Percentiles rank a stretch among this genome's conserved stretches.
These are phyloP conservation scores for Tetrahymena malaccensis DNA, from an alignment of 73 alveolate genomes.

Conservation along the genomic window DNA sequence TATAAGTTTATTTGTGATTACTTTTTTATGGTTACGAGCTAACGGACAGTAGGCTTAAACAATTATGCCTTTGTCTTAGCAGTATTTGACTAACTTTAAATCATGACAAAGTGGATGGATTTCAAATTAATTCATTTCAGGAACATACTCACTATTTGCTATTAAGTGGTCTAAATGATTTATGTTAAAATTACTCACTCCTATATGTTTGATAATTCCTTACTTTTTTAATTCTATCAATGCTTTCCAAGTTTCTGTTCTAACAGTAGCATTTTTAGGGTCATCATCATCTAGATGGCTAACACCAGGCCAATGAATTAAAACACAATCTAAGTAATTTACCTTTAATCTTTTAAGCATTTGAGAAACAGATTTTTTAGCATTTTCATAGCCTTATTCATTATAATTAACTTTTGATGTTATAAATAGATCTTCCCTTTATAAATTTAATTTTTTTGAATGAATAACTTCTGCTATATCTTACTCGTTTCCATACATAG, in stretches of 20 bases:
- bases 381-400: conserved; percentile 10
- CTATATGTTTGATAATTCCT: conserved; percentile 71
- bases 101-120: conserved; percentile 78
- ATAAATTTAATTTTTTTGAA: background rate
- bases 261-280: conserved; percentile 49
- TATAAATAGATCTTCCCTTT: conserved; percentile 34
- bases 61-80: conserved; percentile 41
- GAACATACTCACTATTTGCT: conserved; percentile 55
- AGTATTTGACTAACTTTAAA: conserved; percentile 60
- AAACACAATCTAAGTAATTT: conserved; percentile 61
- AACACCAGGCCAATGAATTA: conserved; percentile 84
- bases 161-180: conserved; percentile 67
- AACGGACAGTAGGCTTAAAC: conserved; percentile 80
- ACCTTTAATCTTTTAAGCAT: conserved; percentile 26
- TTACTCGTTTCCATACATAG: conserved; percentile 32
- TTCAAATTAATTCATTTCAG: conserved; percentile 75
- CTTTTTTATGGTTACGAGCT: conserved; percentile 61
- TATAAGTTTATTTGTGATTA: conserved; percentile 39
- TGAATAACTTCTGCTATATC: conserved; percentile 36
- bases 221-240: conserved; percentile 53
- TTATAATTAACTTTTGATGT: conserved; percentile 37
- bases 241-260: conserved; percentile 79
- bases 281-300: conserved; percentile 8
- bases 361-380: conserved; percentile 2
- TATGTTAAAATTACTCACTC: conserved; percentile 71